Base-by-base conservation (phyloP, 768 basidiomycete species). In the Rhodotorula kratochvilovae region DNA sequence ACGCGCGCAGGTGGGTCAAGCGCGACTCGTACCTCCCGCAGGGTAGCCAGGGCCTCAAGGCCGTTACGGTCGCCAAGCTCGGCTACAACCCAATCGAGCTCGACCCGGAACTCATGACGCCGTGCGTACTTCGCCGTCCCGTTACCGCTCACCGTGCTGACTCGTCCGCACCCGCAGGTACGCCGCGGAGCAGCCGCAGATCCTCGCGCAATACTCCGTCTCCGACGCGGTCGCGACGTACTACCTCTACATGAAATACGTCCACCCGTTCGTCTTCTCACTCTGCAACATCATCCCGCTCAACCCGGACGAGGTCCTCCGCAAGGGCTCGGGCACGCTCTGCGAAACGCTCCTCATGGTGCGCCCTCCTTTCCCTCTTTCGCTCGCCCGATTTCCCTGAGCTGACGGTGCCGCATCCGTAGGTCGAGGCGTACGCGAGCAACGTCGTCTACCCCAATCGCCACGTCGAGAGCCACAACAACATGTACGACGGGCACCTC, bases 201-300 rank as follows among this genome's bases (percentile, higher is more conserved):
- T 87, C 3, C 86, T 99, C 27, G 95, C 96, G 0, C 91, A 94
- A 78, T 99, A 99, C 81, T 98, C 96, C 76, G 96, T 99, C 36
- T 99, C 96, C 80, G 96, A 99, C 85, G 96, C 96, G 0, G 96
- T 98, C 17, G 95, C 96, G n/a, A 99, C 96, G 2, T 98, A 99
- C 80, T 98, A 98, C 81, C 85, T 99, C 46, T 98, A 99, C 82
- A 99, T 98, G 96, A 99, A 98, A 93, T 99, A 99, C 77, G 94
- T 99, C 17, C 94, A 98, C 78, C 96, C 96, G 0, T 99, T 99
- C 85, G 91, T 99, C 72, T 99, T 99, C 83, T 98, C 96, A 16
- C 82, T 99, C 48, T 98, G 96, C 81, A 99, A 96, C 84, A 99
- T 98, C 80, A 98, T 99, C 76, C 95, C 96, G 19, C 85, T 99